A percentile compares a stretch with the other conserved stretches of the same genome.
Conservation (phyloP, 2,329 filamentous ascomycete genomes). For the Aspergillus flavus region DNA sequence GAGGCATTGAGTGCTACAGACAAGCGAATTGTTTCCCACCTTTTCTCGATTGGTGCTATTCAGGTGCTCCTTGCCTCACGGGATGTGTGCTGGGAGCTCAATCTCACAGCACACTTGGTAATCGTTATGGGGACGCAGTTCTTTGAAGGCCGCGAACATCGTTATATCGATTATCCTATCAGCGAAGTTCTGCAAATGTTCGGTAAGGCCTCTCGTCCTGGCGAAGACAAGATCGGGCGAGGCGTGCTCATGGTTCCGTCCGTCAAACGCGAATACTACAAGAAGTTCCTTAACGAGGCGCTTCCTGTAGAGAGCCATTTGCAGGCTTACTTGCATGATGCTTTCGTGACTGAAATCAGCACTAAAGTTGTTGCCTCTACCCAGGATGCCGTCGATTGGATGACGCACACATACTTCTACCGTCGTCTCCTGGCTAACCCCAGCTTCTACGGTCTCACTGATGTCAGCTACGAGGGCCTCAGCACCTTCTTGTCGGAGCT, state of each 20-base stretch:
- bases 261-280: conserved; percentile 96
- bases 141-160: conserved; percentile 93
- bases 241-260: conserved; percentile 96
- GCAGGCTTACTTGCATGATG: conserved; percentile 88
- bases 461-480: conserved; percentile 88
- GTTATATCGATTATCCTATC: conserved; percentile 94
- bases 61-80: conserved; percentile 81
- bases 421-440: conserved; percentile 91
- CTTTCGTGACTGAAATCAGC: conserved; percentile 95
- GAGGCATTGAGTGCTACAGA: conserved; percentile 87
- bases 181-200: conserved; percentile 98
- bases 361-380: conserved; percentile 94
- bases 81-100: conserved; percentile 95
- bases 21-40: conserved; percentile 89
- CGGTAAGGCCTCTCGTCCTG: conserved; percentile 81
- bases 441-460: conserved; percentile 89
- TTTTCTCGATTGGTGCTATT: conserved; percentile 86
- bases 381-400: conserved; percentile 97
- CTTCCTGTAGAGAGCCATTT: conserved; percentile 94
- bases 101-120: conserved; percentile 84
- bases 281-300: conserved; percentile 96
- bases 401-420: conserved; percentile 98
- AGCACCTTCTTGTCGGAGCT: conserved; percentile 92
- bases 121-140: conserved; percentile 98
- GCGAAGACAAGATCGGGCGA: conserved; percentile 76